Base-by-base conservation (phyloP, 108 stramenopile genomes). In the Seminavis robusta region DNA sequence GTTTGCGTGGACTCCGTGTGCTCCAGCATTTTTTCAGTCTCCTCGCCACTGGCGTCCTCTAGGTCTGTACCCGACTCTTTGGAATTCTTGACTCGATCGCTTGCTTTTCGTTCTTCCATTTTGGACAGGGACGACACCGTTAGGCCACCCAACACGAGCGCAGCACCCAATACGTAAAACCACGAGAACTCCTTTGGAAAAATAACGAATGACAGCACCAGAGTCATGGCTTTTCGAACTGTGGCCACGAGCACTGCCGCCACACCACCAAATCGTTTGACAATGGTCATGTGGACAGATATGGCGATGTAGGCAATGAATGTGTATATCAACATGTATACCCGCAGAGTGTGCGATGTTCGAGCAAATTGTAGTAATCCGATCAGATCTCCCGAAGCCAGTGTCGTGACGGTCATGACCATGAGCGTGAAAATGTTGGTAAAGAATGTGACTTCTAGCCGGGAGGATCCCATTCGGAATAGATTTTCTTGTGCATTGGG, bases 401-500 rank as follows among this genome's bases (percentile, higher is more conserved):
- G 51, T 5, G 94, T 86, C 20, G 90, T 88, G 24, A 81, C 39
- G 2, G 93, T 86, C 77, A 95, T 95, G 52, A 73, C 81, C 27
- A 90, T 67, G 21, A 98, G 54, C 7, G 93, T 92, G 33, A 95
- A 86, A 1, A 94, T 61, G 59, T 98, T 98, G 16, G 94, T 94
- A 61, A 65, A 96, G 53, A 94, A 56, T 45, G 95, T 98, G 20
- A 98, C 97, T 64, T 97, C 90, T 63, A 81, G 55, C 57, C 83
- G 84, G 48, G 68, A 72, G 4, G 81, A 60, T 41, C 90, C 90
- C 39, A 73, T 51, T 30, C 75, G 56, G 60, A 94, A 95, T 17
- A 94, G 46, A 42, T 84, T 68, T 60, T 95, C 97, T 61, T 98
- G 97, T 36, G 94, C 84, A 65, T 98, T 98, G 20, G 97, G 97